Percentiles rank a stretch among this genome's conserved stretches.
phyloP scores from a whole-genome alignment of 352 stramenopile species.

The Aphanomyces euteiches region DNA sequence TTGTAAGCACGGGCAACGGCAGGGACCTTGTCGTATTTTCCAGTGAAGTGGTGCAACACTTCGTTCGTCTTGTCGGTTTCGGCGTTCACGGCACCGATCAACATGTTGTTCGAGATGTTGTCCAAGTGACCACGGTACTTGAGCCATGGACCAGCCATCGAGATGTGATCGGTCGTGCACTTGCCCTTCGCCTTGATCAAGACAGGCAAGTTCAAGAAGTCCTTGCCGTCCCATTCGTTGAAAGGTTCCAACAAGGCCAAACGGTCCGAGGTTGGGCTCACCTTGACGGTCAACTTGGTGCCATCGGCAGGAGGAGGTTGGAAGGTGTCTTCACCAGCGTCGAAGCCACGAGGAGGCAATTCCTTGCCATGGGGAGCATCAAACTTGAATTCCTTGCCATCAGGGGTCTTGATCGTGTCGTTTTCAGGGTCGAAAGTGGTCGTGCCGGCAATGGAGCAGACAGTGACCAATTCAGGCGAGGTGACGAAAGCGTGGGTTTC shows the following conservation, averaged over 20 bases:
- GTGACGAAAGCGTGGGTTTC: slow-evolving; percentile 91
- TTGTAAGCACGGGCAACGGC: slow-evolving; percentile 89
- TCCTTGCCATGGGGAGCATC: slow-evolving; percentile 88
- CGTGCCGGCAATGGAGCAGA: slow-evolving; percentile 81
- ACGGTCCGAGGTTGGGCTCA: slow-evolving; percentile 80
- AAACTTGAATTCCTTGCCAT: slow-evolving; percentile 90
- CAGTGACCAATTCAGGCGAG: slow-evolving; percentile 89
- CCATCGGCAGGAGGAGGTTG: slow-evolving; percentile 73
- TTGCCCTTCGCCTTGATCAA: slow-evolving; percentile 95
- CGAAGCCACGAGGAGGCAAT: slow-evolving; percentile 85
- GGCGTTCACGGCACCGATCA: slow-evolving; percentile 91
- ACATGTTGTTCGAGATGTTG: slow-evolving; percentile 95
- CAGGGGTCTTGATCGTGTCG: slow-evolving; percentile 82
- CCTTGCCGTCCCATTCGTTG: slow-evolving; percentile 86
- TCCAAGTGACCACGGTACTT: slow-evolving; percentile 93
- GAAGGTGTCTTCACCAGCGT: slow-evolving; percentile 90
- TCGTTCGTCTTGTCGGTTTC: slow-evolving; percentile 91
- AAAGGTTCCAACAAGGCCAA: slow-evolving; percentile 87
- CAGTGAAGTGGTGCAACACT: slow-evolving; percentile 87
- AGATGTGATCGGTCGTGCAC: slow-evolving; percentile 94
- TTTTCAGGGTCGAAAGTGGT: slow-evolving; percentile 89
- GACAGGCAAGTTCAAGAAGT: slow-evolving; percentile 83
- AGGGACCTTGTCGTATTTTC: slow-evolving; percentile 86
- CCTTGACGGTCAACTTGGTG: slow-evolving; percentile 65
- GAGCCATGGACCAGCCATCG: slow-evolving; percentile 90